These are phyloP conservation scores for Waltergamsia citrina DNA, from an alignment of 2,329 filamentous ascomycete species.

Conservation along the genomic window DNA sequence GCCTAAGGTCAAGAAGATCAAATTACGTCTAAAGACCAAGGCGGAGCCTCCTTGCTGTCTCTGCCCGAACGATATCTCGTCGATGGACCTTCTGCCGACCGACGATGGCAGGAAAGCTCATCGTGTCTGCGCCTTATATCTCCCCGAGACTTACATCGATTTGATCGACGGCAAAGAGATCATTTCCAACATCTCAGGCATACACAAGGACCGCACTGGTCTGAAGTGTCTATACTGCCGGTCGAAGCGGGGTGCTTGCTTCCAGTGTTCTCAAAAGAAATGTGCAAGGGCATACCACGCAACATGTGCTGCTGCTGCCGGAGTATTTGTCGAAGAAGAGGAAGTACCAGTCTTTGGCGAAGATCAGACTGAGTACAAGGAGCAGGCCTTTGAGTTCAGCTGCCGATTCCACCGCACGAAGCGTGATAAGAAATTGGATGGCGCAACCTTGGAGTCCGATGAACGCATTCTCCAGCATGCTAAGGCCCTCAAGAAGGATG, in stretches of 20 bases:
- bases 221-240: constrained; percentile 94
- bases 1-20: constrained; percentile 67
- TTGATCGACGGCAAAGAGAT: constrained; percentile 60
- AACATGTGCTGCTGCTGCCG: constrained; percentile 85
- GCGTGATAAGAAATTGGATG: constrained; percentile 66
- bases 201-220: constrained; percentile 79
- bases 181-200: constrained; percentile 68
- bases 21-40: constrained; percentile 62
- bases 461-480: constrained; percentile 60
- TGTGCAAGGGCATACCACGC: constrained; percentile 91
- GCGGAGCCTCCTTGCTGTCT: constrained; percentile 77
- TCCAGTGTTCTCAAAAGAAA: constrained; percentile 93
- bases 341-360: constrained; percentile 80
- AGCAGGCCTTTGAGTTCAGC: constrained; percentile 85
- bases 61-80: constrained; percentile 82
- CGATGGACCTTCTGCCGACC: constrained; percentile 73
- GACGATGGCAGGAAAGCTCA: constrained; percentile 84
- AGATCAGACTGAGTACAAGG: constrained; percentile 85
- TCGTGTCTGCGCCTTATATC: constrained; percentile 79
- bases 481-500: constrained; percentile 56
- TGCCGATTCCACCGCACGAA: constrained; percentile 91
- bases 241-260: constrained; percentile 89
- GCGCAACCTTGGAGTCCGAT: constrained; percentile 60
- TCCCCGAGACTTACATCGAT: constrained; percentile 84
- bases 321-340: constrained; percentile 83